Conservation (phyloP, 2,329 filamentous ascomycete genomes). For the Fulvia fulva region DNA sequence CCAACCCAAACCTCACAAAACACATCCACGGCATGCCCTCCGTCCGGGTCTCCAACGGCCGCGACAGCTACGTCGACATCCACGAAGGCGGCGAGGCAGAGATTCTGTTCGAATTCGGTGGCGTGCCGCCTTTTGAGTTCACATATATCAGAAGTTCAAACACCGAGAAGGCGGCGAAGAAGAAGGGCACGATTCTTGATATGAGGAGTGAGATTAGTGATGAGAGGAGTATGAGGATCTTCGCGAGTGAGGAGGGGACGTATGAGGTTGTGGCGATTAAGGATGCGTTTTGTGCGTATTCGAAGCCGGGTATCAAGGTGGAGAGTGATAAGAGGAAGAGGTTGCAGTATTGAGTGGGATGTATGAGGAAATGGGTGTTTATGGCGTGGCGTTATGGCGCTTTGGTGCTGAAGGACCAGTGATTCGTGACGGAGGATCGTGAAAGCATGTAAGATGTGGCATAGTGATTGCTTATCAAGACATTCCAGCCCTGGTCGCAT, state of each 20-base stretch:
- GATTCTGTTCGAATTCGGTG: constrained; percentile 91
- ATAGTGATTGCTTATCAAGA: too few relatives aligned
- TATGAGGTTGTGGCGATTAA: constrained; percentile 97
- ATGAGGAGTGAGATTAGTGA: constrained; percentile 83
- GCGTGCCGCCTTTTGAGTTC: constrained; percentile 94
- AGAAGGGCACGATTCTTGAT: constrained; percentile 77
- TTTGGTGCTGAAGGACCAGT: neutral
- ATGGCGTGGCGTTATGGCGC: neutral
- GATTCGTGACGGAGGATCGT: neutral
- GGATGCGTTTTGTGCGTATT: constrained; percentile 87
- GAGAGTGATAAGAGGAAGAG: constrained; percentile 31
- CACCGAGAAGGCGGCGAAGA: constrained; percentile 61
- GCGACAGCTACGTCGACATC: constrained; percentile 79
- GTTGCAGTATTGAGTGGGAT: constrained; percentile 27
- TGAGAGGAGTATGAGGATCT: constrained; percentile 75
- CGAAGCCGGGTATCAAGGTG: constrained; percentile 58
- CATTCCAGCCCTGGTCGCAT: too few relatives aligned
- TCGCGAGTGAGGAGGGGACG: constrained; percentile 87
- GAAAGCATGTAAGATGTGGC: too few relatives aligned
- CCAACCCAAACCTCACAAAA: constrained; percentile 72
- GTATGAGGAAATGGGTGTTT: neutral
- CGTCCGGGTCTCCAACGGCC: constrained; percentile 82
- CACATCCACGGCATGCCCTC: constrained; percentile 87
- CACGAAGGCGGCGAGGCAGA: constrained; percentile 94
- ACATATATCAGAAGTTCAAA: constrained; percentile 92